Percentiles rank a stretch among this genome's conserved stretches.
Evolutionary conservation across 2,329 filamentous ascomycete species (phyloP).

Genomic region (Aspergillus brasiliensis): DNA sequence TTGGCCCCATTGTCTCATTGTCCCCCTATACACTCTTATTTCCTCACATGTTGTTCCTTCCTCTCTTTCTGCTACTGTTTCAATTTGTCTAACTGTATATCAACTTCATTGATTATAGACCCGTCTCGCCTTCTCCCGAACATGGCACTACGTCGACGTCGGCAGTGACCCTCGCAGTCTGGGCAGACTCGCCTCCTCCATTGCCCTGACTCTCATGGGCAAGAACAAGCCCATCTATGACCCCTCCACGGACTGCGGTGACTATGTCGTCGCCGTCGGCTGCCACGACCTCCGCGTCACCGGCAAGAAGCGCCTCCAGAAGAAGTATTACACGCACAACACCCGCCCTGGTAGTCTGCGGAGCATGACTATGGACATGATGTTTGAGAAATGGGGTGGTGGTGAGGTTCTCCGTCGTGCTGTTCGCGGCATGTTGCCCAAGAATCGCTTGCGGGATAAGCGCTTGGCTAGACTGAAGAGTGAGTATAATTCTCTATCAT

Average conservation of each 20-base stretch:
- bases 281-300: slow-evolving; percentile 86
- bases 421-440: slow-evolving; percentile 95
- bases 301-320: slow-evolving; percentile 89
- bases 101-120: slow-evolving; percentile 60
- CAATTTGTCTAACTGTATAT: not conserved
- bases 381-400: slow-evolving; percentile 93
- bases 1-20: no score
- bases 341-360: slow-evolving; percentile 85
- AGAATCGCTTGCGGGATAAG: slow-evolving; percentile 89
- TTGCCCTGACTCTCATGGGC: slow-evolving; percentile 88
- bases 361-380: slow-evolving; percentile 87
- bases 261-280: slow-evolving; percentile 94
- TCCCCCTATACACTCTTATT: not conserved
- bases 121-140: slow-evolving; percentile 90
- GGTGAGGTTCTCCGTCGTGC: slow-evolving; percentile 88
- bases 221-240: slow-evolving; percentile 99
- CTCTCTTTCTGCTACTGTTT: not conserved
- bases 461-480: slow-evolving; percentile 83
- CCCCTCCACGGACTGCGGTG: slow-evolving; percentile 95
- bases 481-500: slow-evolving; percentile 32
- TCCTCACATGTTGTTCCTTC: not conserved
- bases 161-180: slow-evolving; percentile 73
- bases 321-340: slow-evolving; percentile 93
- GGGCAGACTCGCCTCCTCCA: slow-evolving; percentile 83
- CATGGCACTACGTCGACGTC: slow-evolving; percentile 90